Conservation (phyloP, 345 rosid species). For the Hevea brasiliensis region DNA sequence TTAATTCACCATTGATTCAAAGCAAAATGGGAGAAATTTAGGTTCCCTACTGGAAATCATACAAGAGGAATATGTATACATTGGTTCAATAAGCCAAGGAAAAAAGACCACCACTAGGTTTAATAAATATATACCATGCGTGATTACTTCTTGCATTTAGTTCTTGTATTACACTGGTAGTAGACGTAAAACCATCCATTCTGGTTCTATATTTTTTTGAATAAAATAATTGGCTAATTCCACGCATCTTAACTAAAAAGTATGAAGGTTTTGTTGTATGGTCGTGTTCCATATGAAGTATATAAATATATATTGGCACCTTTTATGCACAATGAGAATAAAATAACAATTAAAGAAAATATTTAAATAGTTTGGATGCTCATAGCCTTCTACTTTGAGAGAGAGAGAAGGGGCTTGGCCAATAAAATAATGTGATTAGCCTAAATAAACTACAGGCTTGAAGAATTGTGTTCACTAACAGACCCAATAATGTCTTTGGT, state of each 20-base stretch:
- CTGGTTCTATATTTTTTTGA: too few species aligned
- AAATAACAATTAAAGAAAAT: not conserved
- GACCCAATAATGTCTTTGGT: not conserved
- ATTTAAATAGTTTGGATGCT: not conserved
- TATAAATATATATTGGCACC: not conserved
- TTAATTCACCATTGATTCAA: slow-evolving; percentile 1
- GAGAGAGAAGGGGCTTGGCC: not conserved
- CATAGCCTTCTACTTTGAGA: not conserved
- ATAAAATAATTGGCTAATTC: too few species aligned
- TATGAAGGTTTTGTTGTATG: not conserved
- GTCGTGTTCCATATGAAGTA: too few species aligned
- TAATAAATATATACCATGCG: not conserved
- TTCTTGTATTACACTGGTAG: not conserved
- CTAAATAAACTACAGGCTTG: not conserved
- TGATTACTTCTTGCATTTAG: not conserved
- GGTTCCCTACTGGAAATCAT: not conserved
- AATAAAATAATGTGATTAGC: not conserved
- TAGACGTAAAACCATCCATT: not conserved
- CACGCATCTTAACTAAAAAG: not conserved
- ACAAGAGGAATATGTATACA: not conserved
- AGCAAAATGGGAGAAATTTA: not conserved
- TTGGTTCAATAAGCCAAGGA: not conserved
- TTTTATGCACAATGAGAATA: not conserved
- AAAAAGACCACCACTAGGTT: not conserved
- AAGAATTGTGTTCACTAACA: not conserved